phyloP scores from a whole-genome alignment of 2,329 filamentous ascomycete genomes.

The Neopestalotiopsis sp. region DNA sequence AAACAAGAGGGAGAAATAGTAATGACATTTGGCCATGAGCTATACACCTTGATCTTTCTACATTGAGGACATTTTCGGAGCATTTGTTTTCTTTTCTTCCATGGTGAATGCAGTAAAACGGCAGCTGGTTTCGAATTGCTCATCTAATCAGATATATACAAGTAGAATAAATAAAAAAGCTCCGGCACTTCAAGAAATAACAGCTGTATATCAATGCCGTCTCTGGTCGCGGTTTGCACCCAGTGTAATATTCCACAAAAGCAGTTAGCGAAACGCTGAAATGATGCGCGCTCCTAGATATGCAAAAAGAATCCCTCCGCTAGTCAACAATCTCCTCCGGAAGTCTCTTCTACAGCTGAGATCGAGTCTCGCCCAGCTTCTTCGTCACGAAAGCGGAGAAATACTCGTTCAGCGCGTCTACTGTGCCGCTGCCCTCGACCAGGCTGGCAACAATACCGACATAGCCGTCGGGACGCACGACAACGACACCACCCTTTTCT shows the following conservation, averaged over 20 bases:
- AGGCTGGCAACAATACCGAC: constrained; percentile 78
- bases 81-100: no score
- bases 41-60: no score
- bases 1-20: no score
- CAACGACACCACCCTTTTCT: constrained; percentile 77
- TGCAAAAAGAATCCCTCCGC: neutral
- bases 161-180: no score
- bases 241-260: neutral
- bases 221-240: neutral
- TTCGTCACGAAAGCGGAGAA: constrained; percentile 77
- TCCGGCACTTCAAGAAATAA: no score
- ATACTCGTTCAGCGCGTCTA: constrained; percentile 83
- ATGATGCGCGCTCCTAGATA: neutral
- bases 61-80: no score
- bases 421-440: constrained; percentile 77
- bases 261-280: neutral
- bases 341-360: constrained; percentile 42
- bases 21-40: no score
- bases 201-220: neutral
- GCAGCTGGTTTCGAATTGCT: no score
- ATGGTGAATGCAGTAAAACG: no score
- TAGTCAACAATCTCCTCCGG: neutral
- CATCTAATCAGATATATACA: no score
- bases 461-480: constrained; percentile 87
- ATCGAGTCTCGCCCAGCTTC: constrained; percentile 48